Conservation (phyloP, 2,329 filamentous ascomycete species). For the Trichoderma asperellum region DNA sequence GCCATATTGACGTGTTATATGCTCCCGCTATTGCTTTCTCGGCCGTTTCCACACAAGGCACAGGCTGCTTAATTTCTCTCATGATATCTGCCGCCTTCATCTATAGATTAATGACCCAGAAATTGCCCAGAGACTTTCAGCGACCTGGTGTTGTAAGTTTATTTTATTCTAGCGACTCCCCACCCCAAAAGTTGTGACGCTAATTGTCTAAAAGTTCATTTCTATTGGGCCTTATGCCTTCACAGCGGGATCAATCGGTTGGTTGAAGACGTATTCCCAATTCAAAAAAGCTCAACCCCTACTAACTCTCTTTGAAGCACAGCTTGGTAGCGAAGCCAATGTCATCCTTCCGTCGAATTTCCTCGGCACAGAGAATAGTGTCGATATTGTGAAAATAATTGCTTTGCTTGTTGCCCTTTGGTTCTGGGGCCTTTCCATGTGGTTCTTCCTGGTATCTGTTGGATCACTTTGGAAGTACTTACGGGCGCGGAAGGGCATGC, state of each 20-base stretch:
- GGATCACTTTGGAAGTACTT: slow-evolving; percentile 74
- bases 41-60: slow-evolving; percentile 57
- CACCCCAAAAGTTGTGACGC: too few relatives aligned
- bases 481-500: slow-evolving; percentile 59
- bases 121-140: slow-evolving; percentile 74
- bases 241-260: slow-evolving; percentile 50
- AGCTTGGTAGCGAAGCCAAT: slow-evolving; percentile 50
- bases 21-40: slow-evolving; percentile 53
- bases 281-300: neutral
- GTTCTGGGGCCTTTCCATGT: slow-evolving; percentile 81
- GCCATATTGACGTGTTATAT: slow-evolving; percentile 38
- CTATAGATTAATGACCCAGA: slow-evolving; percentile 86
- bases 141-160: slow-evolving; percentile 69
- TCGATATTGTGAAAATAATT: slow-evolving; percentile 52
- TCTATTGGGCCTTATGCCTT: slow-evolving; percentile 75
- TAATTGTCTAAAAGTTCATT: slow-evolving; percentile 61
- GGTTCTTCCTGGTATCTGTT: slow-evolving; percentile 83
- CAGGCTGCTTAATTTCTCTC: slow-evolving; percentile 62
- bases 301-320: slow-evolving; percentile 37
- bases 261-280: neutral
- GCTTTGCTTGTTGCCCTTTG: slow-evolving; percentile 70
- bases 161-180: too few relatives aligned
- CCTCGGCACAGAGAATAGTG: slow-evolving; percentile 47
- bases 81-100: slow-evolving; percentile 87
- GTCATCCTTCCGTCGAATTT: slow-evolving; percentile 50